phyloP scores from a whole-genome alignment of 163 green algal species.

The Coccomyxa subellipsoidea region DNA sequence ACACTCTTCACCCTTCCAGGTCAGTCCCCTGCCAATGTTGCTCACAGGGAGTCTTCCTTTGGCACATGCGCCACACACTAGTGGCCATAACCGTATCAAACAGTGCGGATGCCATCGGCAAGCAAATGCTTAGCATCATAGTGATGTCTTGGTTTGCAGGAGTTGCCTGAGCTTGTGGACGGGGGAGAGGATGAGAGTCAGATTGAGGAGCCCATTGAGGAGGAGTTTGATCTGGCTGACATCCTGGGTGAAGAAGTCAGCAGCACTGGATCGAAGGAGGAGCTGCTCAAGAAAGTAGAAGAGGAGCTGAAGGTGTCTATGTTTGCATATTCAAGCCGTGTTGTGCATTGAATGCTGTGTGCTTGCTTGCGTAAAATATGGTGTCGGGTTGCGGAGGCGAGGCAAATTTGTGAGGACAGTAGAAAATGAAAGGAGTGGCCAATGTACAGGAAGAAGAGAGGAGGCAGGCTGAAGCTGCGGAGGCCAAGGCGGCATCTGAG shows the following conservation, averaged over 20 bases:
- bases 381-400: too few relatives aligned
- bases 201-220: constrained; percentile 21
- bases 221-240: constrained; percentile 53
- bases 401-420: too few relatives aligned
- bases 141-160: neutral
- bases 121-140: neutral
- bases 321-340: neutral
- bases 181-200: constrained; percentile 1
- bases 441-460: constrained; percentile 9
- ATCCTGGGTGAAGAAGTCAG: constrained; percentile 46
- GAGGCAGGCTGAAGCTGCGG: constrained; percentile 8
- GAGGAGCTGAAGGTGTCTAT: constrained; percentile 32
- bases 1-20: constrained; percentile 10
- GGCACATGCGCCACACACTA: too few relatives aligned
- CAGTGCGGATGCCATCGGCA: too few relatives aligned
- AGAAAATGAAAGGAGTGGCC: too few relatives aligned
- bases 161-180: constrained; percentile 27
- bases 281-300: constrained; percentile 34
- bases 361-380: too few relatives aligned
- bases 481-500: constrained; percentile 19
- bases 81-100: too few relatives aligned
- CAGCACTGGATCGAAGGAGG: constrained; percentile 25
- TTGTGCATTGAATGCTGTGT: neutral
- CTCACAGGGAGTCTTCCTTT: too few relatives aligned
- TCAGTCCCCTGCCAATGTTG: neutral